A percentile compares a stretch with the other conserved stretches of the same genome.
Conservation (phyloP, 2,329 filamentous ascomycete genomes). For the Epicoccum sorghinum region DNA sequence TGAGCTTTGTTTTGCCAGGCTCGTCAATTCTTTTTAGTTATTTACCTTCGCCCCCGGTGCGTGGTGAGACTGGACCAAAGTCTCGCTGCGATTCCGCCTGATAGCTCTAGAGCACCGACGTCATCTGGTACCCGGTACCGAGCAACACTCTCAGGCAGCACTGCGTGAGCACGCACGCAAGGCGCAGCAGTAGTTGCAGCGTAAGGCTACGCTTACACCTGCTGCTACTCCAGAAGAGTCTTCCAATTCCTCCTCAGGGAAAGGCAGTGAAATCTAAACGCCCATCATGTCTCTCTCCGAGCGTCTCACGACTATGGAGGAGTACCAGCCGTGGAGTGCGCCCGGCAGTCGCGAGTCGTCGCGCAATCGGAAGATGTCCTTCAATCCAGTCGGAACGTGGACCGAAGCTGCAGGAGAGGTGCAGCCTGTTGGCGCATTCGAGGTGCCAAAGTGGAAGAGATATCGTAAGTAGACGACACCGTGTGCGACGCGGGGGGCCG, state of each 20-base stretch:
- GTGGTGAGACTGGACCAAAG: not conserved
- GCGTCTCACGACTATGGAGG: conserved; percentile 49
- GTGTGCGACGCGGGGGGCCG: not conserved
- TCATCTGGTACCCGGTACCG: conserved; percentile 7
- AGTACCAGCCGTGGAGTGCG: conserved; percentile 49
- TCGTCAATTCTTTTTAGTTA: not conserved
- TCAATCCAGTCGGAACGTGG: conserved; percentile 57
- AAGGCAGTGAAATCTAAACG: not conserved
- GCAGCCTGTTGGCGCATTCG: conserved; percentile 56
- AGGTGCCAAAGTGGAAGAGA: conserved; percentile 60
- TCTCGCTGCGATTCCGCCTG: conserved; percentile 1
- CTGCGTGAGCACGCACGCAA: conserved; percentile 9
- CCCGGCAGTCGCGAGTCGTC: conserved; percentile 43
- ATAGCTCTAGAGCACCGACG: conserved; percentile 4
- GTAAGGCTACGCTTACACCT: not conserved
- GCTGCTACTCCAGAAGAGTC: no score
- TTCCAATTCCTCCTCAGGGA: not conserved
- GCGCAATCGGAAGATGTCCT: conserved; percentile 55
- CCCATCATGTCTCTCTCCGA: conserved; percentile 48
- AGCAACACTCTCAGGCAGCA: not conserved
- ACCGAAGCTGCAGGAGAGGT: conserved; percentile 48
- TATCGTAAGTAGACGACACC: conserved; percentile 51
- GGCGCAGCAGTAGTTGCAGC: conserved; percentile 1
- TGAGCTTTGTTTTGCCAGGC: not conserved
- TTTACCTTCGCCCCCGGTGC: not conserved